A percentile compares a stretch with the other conserved stretches of the same genome.
Evolutionary conservation across 2,329 filamentous ascomycete species (phyloP).

Genomic region (Epicoccum sorghinum): DNA sequence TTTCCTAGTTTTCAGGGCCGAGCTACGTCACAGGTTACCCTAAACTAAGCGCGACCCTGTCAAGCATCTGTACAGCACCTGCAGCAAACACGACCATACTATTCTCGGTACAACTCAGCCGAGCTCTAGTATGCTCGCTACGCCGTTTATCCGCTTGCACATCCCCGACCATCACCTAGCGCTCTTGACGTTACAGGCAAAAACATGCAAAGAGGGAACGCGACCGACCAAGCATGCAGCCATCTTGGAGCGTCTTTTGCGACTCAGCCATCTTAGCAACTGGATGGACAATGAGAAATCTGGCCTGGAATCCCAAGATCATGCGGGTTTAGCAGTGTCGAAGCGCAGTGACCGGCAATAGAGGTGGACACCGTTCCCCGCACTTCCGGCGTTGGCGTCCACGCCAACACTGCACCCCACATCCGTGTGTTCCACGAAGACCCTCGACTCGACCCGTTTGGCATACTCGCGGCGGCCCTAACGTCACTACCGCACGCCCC

Average conservation of each 20-base stretch:
- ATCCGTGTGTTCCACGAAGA: slow-evolving; percentile 34
- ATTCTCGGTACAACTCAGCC: slow-evolving; percentile 1
- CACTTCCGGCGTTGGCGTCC: slow-evolving; percentile 27
- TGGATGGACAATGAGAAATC: no score
- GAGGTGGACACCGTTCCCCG: slow-evolving; percentile 21
- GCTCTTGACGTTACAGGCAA: no score
- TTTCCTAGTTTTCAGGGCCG: no score
- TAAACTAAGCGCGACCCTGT: background rate
- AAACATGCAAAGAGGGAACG: no score
- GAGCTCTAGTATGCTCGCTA: slow-evolving; percentile 5
- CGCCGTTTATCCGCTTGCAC: slow-evolving; percentile 1
- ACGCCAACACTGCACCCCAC: slow-evolving; percentile 45
- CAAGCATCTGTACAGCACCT: background rate
- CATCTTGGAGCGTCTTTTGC: no score
- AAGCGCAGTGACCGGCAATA: background rate
- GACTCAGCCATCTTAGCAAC: no score
- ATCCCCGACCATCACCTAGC: background rate
- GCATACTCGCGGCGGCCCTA: slow-evolving; percentile 7
- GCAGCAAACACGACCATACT: background rate
- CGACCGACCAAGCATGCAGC: no score
- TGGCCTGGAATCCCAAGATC: no score
- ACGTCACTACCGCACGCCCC: slow-evolving; percentile 30
- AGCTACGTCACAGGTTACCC: background rate
- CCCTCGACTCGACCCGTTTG: background rate
- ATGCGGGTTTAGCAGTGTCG: no score